These are phyloP conservation scores for Pythium biforme DNA, from an alignment of 352 stramenopile genomes.

Conservation along the genomic window DNA sequence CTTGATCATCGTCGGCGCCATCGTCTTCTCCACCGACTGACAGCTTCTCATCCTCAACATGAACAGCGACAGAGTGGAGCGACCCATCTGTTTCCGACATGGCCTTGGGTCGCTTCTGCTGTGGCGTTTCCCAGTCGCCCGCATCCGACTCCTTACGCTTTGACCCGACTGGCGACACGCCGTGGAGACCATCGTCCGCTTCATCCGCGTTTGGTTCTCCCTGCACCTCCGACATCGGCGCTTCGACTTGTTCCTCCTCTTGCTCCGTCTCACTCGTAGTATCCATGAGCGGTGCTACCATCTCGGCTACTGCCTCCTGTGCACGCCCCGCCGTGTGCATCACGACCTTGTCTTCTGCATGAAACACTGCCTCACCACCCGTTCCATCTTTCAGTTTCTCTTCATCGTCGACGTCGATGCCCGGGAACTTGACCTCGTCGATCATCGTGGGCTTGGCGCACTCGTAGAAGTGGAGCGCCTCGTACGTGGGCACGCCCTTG, in stretches of 20 bases:
- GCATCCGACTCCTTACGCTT: conserved; percentile 12
- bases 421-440: conserved; percentile 19
- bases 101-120: neutral
- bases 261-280: neutral
- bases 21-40: too few species aligned
- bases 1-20: too few species aligned
- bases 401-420: conserved; percentile 8
- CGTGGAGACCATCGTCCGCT: neutral
- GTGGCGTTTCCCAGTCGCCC: neutral
- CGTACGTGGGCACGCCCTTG: conserved; percentile 16
- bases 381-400: neutral
- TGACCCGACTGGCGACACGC: neutral
- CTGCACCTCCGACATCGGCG: neutral
- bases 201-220: neutral
- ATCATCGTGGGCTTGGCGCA: conserved; percentile 3
- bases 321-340: neutral
- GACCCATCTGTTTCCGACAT: neutral
- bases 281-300: neutral
- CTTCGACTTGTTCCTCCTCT: neutral
- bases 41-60: too few species aligned
- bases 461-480: conserved; percentile 5
- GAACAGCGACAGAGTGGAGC: too few species aligned
- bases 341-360: neutral
- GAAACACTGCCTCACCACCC: neutral
- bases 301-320: neutral